Base-by-base conservation (phyloP, 2,329 filamentous ascomycete species). In the Raffaelea ambrosiae region DNA sequence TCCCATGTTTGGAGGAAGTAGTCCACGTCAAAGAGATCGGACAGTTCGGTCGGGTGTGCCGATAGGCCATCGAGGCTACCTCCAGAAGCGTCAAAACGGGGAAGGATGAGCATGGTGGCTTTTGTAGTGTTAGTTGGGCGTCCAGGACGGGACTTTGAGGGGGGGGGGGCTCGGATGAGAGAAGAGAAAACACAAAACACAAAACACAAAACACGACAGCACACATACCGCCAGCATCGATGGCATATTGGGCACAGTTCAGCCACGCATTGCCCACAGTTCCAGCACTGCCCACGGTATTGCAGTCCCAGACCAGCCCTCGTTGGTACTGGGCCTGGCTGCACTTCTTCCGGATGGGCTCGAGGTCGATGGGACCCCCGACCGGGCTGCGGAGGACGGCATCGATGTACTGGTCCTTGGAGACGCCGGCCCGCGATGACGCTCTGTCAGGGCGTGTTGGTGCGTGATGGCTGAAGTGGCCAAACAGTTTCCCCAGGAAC, bases 231-330 rank as follows among this genome's bases (percentile, higher is more conserved):
- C 51, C 51, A 4, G 51, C 53, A 47, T 65, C 61, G 33, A 67
- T 62, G 7, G 64, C 63, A 47, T 60, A 64, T 44, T 62, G 59
- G 7, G 66, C 47, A 52, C 65, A 67, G 50, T 63, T 64, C 38
- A 67, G 53, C 47, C 65, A 55, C 38, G 61, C 60, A 48, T 64
- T 63, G 45, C 61, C 57, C 11, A 65, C 57, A 42, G 65, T 63
- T 9, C 60, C 65, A 18, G 68, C 59, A 2, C 63, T 65, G 13
- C 65, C 66, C 10, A 61, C 59, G 16, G 62, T 59, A 21, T 61
- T 55, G 10, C 66, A 62, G 29, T 62, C 58, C 55, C 67, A 63
- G 18, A 66, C 59, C 19, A 68, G 55, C 5, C 64, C 62, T 4
- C 58, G 56, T 3, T 57, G 58, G 60, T 61, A 66, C 23, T 49